Evolutionary conservation across 805 yeast species (phyloP).

Genomic region (Saccharomyces paradoxus): DNA sequence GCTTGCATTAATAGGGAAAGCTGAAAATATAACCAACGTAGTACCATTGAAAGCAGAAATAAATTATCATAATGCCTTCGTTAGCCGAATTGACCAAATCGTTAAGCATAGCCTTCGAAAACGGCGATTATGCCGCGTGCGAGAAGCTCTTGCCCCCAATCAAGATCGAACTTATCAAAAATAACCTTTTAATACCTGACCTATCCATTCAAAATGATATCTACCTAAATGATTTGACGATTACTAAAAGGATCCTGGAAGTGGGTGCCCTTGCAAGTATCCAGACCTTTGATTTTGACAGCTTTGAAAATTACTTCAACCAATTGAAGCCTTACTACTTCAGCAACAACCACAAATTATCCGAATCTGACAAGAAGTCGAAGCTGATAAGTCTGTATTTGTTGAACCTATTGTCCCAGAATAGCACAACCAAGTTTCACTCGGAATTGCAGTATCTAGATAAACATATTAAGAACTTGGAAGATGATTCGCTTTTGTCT

Average conservation of each 20-base stretch:
- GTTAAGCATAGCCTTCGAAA: slow-evolving; percentile 55
- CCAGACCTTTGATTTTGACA: slow-evolving; percentile 48
- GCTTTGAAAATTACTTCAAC: slow-evolving; percentile 64
- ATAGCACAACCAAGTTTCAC: slow-evolving; percentile 81
- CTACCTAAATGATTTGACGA: slow-evolving; percentile 56
- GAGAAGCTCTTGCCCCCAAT: slow-evolving; percentile 57
- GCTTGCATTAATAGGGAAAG: neutral
- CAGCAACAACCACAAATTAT: slow-evolving; percentile 26
- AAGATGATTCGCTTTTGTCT: slow-evolving; percentile 60
- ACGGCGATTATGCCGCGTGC: slow-evolving; percentile 55
- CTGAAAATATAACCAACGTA: neutral
- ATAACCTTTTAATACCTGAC: slow-evolving; percentile 66
- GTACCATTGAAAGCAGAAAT: neutral
- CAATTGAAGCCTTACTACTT: slow-evolving; percentile 75
- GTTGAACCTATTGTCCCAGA: slow-evolving; percentile 68
- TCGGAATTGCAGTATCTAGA: slow-evolving; percentile 73
- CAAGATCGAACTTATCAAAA: slow-evolving; percentile 71
- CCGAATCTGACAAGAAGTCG: slow-evolving; percentile 51
- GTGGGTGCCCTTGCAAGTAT: slow-evolving; percentile 79
- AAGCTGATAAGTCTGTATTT: slow-evolving; percentile 72
- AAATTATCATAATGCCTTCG: slow-evolving; percentile 32
- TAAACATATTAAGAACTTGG: slow-evolving; percentile 38
- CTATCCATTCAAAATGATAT: slow-evolving; percentile 31
- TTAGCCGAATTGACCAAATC: slow-evolving; percentile 63
- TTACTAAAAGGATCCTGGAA: slow-evolving; percentile 77